These are phyloP conservation scores for Lepidium didymum DNA, from an alignment of 345 rosid genomes.

Conservation along the genomic window DNA sequence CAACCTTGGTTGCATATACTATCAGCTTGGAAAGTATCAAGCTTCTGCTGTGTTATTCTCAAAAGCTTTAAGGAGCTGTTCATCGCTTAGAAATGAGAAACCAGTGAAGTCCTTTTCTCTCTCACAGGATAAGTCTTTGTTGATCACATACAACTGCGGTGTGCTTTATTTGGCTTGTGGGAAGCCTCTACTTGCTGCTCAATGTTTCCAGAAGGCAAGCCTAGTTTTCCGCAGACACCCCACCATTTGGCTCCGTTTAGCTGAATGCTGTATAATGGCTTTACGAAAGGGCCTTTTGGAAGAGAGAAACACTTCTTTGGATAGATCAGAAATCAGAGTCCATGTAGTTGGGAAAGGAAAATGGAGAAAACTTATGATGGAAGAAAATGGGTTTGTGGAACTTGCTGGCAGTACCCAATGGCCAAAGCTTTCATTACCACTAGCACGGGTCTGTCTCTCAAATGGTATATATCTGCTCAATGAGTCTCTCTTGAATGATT, in stretches of 20 bases:
- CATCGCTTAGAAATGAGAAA: slow-evolving; percentile 67
- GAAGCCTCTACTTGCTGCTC: slow-evolving; percentile 83
- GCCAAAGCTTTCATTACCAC: slow-evolving; percentile 61
- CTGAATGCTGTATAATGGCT: slow-evolving; percentile 94
- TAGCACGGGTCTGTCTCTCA: slow-evolving; percentile 74
- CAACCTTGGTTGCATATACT: slow-evolving; percentile 91
- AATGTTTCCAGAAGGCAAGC: slow-evolving; percentile 79
- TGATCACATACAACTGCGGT: slow-evolving; percentile 79
- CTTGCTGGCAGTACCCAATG: slow-evolving; percentile 38
- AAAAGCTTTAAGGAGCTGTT: slow-evolving; percentile 62
- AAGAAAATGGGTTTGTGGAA: slow-evolving; percentile 43
- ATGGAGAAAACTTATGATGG: slow-evolving; percentile 75
- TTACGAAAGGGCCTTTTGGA: slow-evolving; percentile 61
- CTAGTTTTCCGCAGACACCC: slow-evolving; percentile 56
- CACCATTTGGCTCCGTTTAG: slow-evolving; percentile 87
- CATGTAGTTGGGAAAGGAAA: slow-evolving; percentile 84
- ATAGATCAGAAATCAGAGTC: slow-evolving; percentile 49
- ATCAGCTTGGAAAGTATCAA: slow-evolving; percentile 67
- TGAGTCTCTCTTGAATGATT: slow-evolving; percentile 32
- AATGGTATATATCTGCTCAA: slow-evolving; percentile 73
- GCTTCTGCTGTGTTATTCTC: slow-evolving; percentile 59
- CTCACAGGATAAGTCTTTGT: slow-evolving; percentile 82
- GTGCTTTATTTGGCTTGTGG: slow-evolving; percentile 77
- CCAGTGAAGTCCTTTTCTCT: slow-evolving; percentile 56
- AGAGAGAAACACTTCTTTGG: slow-evolving; percentile 30